A percentile compares a stretch with the other conserved stretches of the same genome.
Evolutionary conservation across 2,329 filamentous ascomycete species (phyloP).

Genomic region (Fusarium devonianum): DNA sequence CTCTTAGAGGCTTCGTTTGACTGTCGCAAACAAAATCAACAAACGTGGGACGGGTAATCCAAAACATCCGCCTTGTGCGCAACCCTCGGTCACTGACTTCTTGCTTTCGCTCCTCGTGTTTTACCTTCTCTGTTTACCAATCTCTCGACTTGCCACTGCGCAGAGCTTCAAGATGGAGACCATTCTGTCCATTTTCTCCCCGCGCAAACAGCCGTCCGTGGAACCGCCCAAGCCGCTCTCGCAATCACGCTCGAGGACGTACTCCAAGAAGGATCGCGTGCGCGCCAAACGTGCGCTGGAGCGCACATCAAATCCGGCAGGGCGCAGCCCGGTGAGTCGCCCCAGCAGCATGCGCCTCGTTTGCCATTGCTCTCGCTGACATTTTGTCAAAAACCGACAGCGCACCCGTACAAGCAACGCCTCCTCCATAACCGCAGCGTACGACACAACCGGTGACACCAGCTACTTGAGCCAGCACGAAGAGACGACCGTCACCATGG

Average conservation of each 20-base stretch:
- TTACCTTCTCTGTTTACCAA: neutral
- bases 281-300: conserved; percentile 19
- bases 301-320: conserved; percentile 17
- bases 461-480: conserved; percentile 6
- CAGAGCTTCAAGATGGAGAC: conserved; percentile 19
- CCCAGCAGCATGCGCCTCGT: neutral
- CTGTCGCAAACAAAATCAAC: conserved; percentile 28
- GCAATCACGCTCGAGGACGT: conserved; percentile 13
- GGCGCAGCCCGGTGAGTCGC: conserved; percentile 29
- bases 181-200: conserved; percentile 31
- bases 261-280: conserved; percentile 28
- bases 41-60: conserved; percentile 13
- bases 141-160: neutral
- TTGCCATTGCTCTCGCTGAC: neutral
- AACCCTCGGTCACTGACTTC: no score
- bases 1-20: no score
- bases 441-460: conserved; percentile 15
- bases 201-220: conserved; percentile 29
- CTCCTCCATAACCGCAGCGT: conserved; percentile 10
- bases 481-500: conserved; percentile 17
- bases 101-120: neutral
- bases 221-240: conserved; percentile 23
- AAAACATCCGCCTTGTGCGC: no score
- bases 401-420: conserved; percentile 24
- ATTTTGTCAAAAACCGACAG: conserved; percentile 13